These are phyloP conservation scores for Rhodotorula sp. DNA, from an alignment of 1,284 basidiomycete species.

Conservation along the genomic window DNA sequence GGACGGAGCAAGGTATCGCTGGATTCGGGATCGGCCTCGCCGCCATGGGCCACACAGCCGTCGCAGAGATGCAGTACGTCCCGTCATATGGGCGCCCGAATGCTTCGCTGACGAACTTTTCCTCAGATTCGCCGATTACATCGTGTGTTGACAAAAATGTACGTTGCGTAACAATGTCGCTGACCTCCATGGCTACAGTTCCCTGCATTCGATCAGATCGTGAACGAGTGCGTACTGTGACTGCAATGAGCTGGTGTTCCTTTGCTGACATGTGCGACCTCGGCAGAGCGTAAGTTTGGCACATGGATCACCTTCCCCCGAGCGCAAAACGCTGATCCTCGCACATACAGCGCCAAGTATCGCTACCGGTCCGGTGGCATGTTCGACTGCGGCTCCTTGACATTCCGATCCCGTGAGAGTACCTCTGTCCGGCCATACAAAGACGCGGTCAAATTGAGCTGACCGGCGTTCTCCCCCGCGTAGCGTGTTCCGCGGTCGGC, in stretches of 20 bases:
- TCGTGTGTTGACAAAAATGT: neutral
- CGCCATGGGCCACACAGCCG: conserved; percentile 87
- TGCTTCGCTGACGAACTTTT: neutral
- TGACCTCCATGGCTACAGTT: conserved; percentile 7
- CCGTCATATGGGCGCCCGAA: neutral
- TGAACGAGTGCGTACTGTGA: conserved; percentile 64
- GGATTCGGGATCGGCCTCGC: conserved; percentile 92
- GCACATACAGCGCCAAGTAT: conserved; percentile 64
- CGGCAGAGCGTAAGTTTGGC: conserved; percentile 9
- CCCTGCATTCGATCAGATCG: conserved; percentile 88
- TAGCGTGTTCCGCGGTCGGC: conserved; percentile 78
- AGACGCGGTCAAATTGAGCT: neutral
- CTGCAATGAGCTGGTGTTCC: no score
- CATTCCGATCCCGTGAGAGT: conserved; percentile 66
- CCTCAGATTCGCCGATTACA: conserved; percentile 21
- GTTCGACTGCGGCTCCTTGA: conserved; percentile 78
- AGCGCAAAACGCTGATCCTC: conserved; percentile 53
- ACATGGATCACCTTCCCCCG: neutral
- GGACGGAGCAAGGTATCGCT: conserved; percentile 87
- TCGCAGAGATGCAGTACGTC: conserved; percentile 76
- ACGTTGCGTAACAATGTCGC: neutral
- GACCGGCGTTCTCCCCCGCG: neutral
- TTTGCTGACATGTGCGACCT: neutral
- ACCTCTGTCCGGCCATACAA: conserved; percentile 27
- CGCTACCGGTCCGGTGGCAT: conserved; percentile 83